Base-by-base conservation (phyloP, 2,329 filamentous ascomycete genomes). In the Pseudocercospora vitis region DNA sequence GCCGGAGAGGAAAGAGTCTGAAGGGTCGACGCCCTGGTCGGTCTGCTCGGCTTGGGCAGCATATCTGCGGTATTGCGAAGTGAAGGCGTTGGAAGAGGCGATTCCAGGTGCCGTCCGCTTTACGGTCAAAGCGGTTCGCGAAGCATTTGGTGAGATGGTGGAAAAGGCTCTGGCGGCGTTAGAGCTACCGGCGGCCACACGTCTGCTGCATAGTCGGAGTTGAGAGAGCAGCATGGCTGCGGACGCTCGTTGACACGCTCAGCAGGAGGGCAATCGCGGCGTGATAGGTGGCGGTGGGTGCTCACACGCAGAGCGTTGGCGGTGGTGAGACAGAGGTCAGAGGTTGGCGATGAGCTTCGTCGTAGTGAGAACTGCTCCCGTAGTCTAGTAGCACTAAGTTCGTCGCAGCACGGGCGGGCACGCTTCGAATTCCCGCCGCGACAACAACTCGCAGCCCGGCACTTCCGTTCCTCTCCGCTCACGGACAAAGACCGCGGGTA, bases 1-100 rank as follows among this genome's bases (percentile, higher is more conserved):
- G 64, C 94, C 94, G 60, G 91, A 89, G 58, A 99, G 83, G 81
- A 99, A 99, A 77, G 86, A 95, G 76, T 99, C 94, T 74, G 88
- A 96, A 62, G 91, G 84, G 71, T 96, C 90, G 68, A 86, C 83
- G 65, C 83, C 82, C 70, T 80, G 79, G 68, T 76, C 75, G 48
- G 77, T 80, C 35, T 82, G 80, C 70, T 83, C 80, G 3, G 79
- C 78, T 53, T 81, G 73, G 59, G 79, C 71, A 50, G 83, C 83
- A 79, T 86, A 86, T 56, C 69, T 69, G 61, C 82, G 77, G 61
- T 72, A 74, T 66, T 77, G 75, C 48, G 67, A 63, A 58, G 71
- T 68, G 65, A 77, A 74, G 63, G 73, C 68, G 65, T 74, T 73
- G 63, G 65, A 65, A 37, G 61, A 53, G 51, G 70, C 63, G 16